phyloP scores from a whole-genome alignment of 805 yeast genomes.

The Wickerhamiella bombiphila region DNA sequence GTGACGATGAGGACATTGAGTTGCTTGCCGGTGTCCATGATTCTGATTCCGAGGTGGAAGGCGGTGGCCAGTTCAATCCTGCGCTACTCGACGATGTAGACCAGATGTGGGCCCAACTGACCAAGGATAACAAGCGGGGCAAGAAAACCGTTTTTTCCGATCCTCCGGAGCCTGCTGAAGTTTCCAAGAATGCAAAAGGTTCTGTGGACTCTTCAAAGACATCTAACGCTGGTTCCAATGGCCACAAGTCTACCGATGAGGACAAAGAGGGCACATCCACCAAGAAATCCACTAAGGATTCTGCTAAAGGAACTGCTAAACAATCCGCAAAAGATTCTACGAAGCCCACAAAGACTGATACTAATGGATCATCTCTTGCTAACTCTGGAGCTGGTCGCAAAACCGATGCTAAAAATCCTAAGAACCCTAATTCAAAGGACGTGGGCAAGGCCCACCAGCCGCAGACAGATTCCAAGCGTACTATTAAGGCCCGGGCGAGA shows the following conservation, averaged over 20 bases:
- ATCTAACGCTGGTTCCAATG: neutral
- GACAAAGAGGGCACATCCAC: conserved; percentile 13
- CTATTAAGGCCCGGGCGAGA: conserved; percentile 5
- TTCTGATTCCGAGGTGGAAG: conserved; percentile 22
- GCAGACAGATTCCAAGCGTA: neutral
- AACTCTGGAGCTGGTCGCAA: too few relatives aligned
- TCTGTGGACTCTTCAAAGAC: conserved; percentile 13
- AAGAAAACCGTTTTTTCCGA: too few relatives aligned
- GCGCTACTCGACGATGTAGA: conserved; percentile 15
- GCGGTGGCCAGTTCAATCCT: conserved; percentile 18
- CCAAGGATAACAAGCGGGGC: too few relatives aligned
- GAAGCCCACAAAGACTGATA: too few relatives aligned
- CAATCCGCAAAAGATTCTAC: conserved; percentile 1
- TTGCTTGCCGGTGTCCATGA: conserved; percentile 41
- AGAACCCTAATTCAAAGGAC: conserved; percentile 20
- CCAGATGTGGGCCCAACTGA: conserved; percentile 16
- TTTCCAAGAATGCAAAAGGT: conserved; percentile 20
- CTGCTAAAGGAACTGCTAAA: neutral
- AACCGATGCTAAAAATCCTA: conserved; percentile 3
- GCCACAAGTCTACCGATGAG: conserved; percentile 9
- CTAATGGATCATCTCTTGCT: too few relatives aligned
- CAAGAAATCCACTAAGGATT: conserved; percentile 15
- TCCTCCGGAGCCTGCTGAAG: neutral
- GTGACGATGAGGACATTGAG: conserved; percentile 66
- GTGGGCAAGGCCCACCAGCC: conserved; percentile 22